Evolutionary conservation across 192 early-diverging fungal species (phyloP).

Genomic region (Linnemannia schmuckeri): DNA sequence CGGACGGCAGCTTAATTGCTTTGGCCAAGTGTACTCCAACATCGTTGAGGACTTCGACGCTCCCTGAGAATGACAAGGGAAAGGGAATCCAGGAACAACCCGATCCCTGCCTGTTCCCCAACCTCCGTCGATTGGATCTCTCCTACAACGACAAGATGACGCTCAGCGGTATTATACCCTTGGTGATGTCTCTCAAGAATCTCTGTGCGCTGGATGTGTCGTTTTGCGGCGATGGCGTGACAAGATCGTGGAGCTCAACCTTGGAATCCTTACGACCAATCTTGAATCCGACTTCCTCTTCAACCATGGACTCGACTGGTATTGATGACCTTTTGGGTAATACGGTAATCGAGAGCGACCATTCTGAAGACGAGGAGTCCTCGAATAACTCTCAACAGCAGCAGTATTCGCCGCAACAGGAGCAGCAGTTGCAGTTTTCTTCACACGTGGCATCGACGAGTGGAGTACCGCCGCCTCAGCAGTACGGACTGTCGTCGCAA

Average conservation of each 20-base stretch:
- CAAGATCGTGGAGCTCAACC: conserved; percentile 27
- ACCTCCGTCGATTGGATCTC: conserved; percentile 42
- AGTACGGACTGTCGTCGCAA: not conserved
- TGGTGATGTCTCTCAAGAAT: conserved; percentile 43
- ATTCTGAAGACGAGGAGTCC: conserved; percentile 12
- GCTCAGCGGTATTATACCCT: conserved; percentile 35
- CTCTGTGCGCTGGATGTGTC: conserved; percentile 47
- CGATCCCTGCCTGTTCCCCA: conserved; percentile 18
- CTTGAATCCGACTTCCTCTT: not conserved
- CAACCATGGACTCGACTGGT: not conserved
- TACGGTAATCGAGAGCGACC: not conserved
- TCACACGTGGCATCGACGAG: not conserved
- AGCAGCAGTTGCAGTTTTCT: not conserved
- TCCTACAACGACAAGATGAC: conserved; percentile 52
- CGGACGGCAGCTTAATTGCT: conserved; percentile 29
- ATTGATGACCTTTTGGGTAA: not conserved
- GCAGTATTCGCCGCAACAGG: not conserved
- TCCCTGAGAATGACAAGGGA: not conserved
- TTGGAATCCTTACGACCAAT: conserved; percentile 15
- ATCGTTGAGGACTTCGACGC: not conserved
- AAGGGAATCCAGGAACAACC: conserved; percentile 18
- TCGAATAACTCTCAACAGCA: not conserved
- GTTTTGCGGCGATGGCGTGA: conserved; percentile 50
- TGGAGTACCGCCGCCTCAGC: not conserved
- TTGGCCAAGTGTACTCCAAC: conserved; percentile 13